Evolutionary conservation across 257 asterid genomes (phyloP).

Genomic region (Schizonepeta tenuifolia): DNA sequence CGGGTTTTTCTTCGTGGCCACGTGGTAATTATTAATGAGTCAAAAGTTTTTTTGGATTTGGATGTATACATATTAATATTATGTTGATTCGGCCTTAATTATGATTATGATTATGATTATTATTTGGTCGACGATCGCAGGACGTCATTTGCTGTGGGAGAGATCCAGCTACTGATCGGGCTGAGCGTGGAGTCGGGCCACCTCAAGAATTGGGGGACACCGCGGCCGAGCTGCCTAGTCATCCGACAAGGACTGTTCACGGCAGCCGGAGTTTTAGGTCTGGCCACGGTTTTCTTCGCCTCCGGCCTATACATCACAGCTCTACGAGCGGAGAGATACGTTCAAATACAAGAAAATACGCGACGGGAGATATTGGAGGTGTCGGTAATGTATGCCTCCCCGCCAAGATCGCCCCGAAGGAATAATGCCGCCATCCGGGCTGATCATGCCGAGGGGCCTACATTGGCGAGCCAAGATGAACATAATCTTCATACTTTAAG

Average conservation of each 20-base stretch:
- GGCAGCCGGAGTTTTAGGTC: slow-evolving; percentile 77
- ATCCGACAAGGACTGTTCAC: slow-evolving; percentile 72
- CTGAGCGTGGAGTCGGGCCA: slow-evolving; percentile 89
- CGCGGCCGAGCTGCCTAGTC: slow-evolving; percentile 55
- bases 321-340: slow-evolving; percentile 48
- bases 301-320: slow-evolving; percentile 72
- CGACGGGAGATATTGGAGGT: slow-evolving; percentile 54
- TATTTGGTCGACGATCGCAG: too few species aligned
- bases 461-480: slow-evolving; percentile 36
- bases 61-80: too few species aligned
- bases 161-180: slow-evolving; percentile 73
- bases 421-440: slow-evolving; percentile 32
- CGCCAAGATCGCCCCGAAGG: slow-evolving; percentile 58
- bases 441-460: slow-evolving; percentile 50
- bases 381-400: slow-evolving; percentile 63
- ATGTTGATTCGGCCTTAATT: too few species aligned
- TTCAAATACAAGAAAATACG: slow-evolving; percentile 44
- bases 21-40: slow-evolving; percentile 56
- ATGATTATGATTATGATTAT: too few species aligned
- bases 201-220: slow-evolving; percentile 66
- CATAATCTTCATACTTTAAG: slow-evolving; percentile 44
- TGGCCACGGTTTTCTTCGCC: slow-evolving; percentile 66
- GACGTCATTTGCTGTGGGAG: slow-evolving; percentile 79
- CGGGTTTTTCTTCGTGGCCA: slow-evolving; percentile 72
- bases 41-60: too few species aligned